Conservation (phyloP, 2,329 filamentous ascomycete genomes). For the Diaporthe humulicola region DNA sequence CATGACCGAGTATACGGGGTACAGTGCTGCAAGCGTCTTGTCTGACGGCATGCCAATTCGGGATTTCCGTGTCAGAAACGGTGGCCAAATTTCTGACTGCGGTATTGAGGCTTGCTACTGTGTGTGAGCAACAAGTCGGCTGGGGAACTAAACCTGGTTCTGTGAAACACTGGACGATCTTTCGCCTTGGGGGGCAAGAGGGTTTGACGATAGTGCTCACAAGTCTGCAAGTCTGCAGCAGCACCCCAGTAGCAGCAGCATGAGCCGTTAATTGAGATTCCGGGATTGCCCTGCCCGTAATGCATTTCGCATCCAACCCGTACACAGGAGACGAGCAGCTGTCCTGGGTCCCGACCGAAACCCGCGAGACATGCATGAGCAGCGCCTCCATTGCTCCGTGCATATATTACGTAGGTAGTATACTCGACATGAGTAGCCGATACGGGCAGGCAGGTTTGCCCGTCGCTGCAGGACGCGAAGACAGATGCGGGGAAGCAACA, state of each 20-base stretch:
- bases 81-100: constrained; percentile 4
- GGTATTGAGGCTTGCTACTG: not conserved
- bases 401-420: constrained; percentile 15
- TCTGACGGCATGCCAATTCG: constrained; percentile 34
- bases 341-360: constrained; percentile 26
- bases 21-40: constrained; percentile 23
- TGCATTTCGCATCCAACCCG: constrained; percentile 17
- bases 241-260: not conserved
- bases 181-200: constrained; percentile 18
- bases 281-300: constrained; percentile 10
- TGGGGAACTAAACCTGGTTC: not conserved
- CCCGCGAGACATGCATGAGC: constrained; percentile 19
- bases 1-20: constrained; percentile 30
- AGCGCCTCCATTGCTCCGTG: not conserved
- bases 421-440: not conserved
- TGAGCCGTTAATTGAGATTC: not conserved
- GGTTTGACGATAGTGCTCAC: constrained; percentile 13
- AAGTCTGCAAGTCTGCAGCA: constrained; percentile 5
- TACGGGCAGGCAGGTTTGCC: constrained; percentile 16
- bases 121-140: constrained; percentile 13
- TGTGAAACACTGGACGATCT: constrained; percentile 14
- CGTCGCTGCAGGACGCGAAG: not conserved
- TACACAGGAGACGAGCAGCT: not conserved
- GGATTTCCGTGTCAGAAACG: constrained; percentile 19
- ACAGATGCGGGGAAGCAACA: constrained; percentile 31